Conservation (phyloP, 2,329 filamentous ascomycete species). For the Venturia aucupariae region DNA sequence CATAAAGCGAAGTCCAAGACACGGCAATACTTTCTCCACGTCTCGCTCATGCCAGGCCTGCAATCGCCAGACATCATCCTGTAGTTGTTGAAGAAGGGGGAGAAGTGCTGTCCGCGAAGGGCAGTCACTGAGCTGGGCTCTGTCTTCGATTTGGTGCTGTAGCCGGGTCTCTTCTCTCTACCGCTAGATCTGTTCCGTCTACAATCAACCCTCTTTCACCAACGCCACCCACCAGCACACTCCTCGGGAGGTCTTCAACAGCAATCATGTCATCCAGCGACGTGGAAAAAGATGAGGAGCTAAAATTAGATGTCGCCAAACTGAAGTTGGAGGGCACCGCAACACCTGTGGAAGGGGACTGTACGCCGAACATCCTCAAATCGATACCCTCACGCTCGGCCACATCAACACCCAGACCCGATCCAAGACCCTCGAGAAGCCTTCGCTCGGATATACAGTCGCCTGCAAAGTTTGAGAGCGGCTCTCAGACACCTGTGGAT, state of each 20-base stretch:
- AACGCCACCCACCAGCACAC: neutral
- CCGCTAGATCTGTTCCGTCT: neutral
- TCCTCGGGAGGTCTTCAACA: neutral
- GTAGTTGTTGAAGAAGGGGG: neutral
- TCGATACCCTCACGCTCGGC: slow-evolving; percentile 13
- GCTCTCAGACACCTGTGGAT: slow-evolving; percentile 30
- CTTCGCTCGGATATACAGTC: slow-evolving; percentile 25
- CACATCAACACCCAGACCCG: slow-evolving; percentile 20
- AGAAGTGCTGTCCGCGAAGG: neutral
- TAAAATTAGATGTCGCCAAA: slow-evolving; percentile 36
- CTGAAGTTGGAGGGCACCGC: slow-evolving; percentile 37
- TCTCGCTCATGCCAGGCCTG: neutral
- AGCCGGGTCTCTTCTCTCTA: neutral
- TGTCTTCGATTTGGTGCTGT: neutral
- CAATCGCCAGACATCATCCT: neutral
- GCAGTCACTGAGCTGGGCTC: neutral
- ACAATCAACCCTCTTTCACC: neutral
- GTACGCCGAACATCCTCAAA: slow-evolving; percentile 19
- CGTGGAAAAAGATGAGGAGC: slow-evolving; percentile 8
- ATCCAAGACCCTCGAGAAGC: slow-evolving; percentile 23
- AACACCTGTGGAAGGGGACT: slow-evolving; percentile 18
- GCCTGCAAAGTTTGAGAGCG: slow-evolving; percentile 24
- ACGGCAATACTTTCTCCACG: neutral
- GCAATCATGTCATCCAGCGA: slow-evolving; percentile 2
- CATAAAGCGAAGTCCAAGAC: neutral